Conservation (phyloP, 148 eudicot genomes). For the Cornus suecica region DNA sequence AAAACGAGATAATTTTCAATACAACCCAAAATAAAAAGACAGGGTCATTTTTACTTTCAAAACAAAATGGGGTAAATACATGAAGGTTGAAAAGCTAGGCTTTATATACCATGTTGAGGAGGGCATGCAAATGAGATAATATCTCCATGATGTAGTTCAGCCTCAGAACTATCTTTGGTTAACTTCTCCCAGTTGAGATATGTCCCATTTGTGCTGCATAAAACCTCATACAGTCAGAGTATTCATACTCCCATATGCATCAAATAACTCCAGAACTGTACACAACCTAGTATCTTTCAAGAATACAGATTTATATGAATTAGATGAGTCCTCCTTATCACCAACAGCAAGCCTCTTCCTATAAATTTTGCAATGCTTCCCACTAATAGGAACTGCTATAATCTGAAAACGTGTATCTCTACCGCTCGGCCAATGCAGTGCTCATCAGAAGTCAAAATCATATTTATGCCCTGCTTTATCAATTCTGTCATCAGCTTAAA, state of each 20-base stretch:
- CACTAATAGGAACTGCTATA: constrained; percentile 72
- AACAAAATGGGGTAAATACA: not conserved
- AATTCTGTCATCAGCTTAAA: constrained; percentile 18
- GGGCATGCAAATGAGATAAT: constrained; percentile 73
- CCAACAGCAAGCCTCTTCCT: constrained; percentile 50
- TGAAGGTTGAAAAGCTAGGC: constrained; percentile 5
- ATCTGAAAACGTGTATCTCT: constrained; percentile 70
- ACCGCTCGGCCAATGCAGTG: constrained; percentile 80
- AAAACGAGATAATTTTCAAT: not conserved
- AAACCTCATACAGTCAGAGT: constrained; percentile 25
- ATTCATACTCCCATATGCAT: not conserved
- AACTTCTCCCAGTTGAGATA: constrained; percentile 76
- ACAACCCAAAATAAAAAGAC: not conserved
- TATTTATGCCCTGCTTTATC: constrained; percentile 69
- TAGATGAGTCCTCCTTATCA: constrained; percentile 49
- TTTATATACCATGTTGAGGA: constrained; percentile 71
- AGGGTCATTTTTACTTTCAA: too few species aligned
- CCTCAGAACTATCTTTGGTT: constrained; percentile 66
- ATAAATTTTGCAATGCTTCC: constrained; percentile 67
- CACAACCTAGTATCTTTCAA: constrained; percentile 82
- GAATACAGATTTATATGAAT: constrained; percentile 38
- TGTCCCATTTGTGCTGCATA: constrained; percentile 88
- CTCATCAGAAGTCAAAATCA: constrained; percentile 71
- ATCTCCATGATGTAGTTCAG: constrained; percentile 77
- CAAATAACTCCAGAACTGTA: constrained; percentile 7